Evolutionary conservation across 2,329 filamentous ascomycete genomes (phyloP), one percentile per base, ranked within the genome.

Genomic region (Arachnomyces sp.): DNA sequence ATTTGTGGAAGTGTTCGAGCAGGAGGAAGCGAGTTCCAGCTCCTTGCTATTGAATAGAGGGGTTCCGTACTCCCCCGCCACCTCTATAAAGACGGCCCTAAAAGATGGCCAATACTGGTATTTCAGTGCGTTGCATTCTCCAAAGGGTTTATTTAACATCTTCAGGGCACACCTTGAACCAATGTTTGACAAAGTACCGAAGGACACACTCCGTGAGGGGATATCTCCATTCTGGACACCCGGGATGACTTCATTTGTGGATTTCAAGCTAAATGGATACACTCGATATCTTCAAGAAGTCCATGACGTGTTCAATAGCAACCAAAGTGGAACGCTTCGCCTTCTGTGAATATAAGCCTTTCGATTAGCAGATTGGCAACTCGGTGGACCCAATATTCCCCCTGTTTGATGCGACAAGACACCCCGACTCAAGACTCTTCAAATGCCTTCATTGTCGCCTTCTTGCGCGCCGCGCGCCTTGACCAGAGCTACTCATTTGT

Each of bases 191-290:
- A 7, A 28, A 18, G 16, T 20, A 3, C 12, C 38, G 15, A 15
- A 31, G 18, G 15, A 34, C 7, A 12, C 5, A 4, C 25, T 38
- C 9, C 2, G 2, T 9, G 17, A 32, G 5, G 28, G 9, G n/a
- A 12, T 44, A 9, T 41, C 41, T 9, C 17, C 41, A 25, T 46
- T 44, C 25, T 46, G 41, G 44, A 39, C 13, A 15, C 30, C 16
- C 33, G 30, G 25, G 17, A 46, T 46, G 42, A 36, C 28, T 29
- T 39, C 28, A 34, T 46, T 46, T 36, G 36, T 46, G n/a, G 8
- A 44, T 7, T 34, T n/a, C n/a, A 46, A 46, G 14, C 2, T 34
- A 18, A 16, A 34, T 18, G 18, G 39, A 15, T 14, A 28, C 11
- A 5, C 31, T 14, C 40, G 13, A 30, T 46, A 46, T 31, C 31